Percentiles rank a stretch among this genome's conserved stretches.
Conservation (phyloP, 106 monocot genomes). For the Posidonia australis region DNA sequence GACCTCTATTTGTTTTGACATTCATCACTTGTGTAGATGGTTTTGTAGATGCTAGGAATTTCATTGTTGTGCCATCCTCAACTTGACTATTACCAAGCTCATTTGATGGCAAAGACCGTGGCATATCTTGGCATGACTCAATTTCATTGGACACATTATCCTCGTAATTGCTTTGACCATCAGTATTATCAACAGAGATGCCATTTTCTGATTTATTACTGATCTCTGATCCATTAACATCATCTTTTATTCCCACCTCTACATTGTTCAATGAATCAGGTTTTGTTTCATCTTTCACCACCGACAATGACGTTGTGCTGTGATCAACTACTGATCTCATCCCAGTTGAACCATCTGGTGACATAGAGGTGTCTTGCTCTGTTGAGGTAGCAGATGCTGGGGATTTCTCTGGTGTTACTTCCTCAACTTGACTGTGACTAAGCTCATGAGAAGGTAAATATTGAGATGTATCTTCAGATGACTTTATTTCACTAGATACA, state of each 20-base stretch:
- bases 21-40: conserved; percentile 14
- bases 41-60: conserved; percentile 3
- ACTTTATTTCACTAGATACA: not conserved
- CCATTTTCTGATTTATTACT: not conserved
- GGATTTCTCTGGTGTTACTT: not conserved
- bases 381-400: not conserved
- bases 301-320: not conserved
- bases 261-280: too few species aligned
- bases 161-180: not conserved
- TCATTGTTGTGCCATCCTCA: conserved; percentile 9
- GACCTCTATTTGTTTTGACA: conserved; percentile 12
- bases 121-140: not conserved
- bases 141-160: not conserved
- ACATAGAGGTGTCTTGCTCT: not conserved
- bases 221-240: not conserved
- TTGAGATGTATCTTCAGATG: not conserved
- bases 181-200: not conserved
- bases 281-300: not conserved
- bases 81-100: not conserved
- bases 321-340: not conserved
- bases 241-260: too few species aligned
- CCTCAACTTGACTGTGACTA: not conserved
- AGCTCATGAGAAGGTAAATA: not conserved
- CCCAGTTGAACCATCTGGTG: not conserved
- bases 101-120: not conserved